phyloP scores from a whole-genome alignment of 495 filamentous ascomycete genomes.

The Stereocaulon alpinum region DNA sequence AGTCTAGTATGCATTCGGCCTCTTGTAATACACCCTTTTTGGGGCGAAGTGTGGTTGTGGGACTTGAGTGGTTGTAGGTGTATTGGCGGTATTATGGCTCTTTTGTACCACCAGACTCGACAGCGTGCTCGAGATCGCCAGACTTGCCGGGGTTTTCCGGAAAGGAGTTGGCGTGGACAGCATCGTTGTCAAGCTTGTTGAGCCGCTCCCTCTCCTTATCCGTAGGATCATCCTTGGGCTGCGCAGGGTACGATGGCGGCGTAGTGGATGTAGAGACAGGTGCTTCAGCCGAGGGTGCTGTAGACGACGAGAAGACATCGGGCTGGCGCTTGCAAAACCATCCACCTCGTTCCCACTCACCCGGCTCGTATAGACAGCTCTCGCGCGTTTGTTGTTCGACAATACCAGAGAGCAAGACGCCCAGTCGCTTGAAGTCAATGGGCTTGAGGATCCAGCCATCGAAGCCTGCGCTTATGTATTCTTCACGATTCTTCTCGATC shows the following conservation, averaged over 20 bases:
- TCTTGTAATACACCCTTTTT: background rate
- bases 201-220: conserved; percentile 20
- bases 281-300: conserved; percentile 15
- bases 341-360: conserved; percentile 63
- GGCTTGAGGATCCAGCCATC: conserved; percentile 84
- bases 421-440: conserved; percentile 60
- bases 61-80: background rate
- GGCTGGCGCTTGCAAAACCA: conserved; percentile 44
- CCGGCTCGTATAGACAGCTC: conserved; percentile 45
- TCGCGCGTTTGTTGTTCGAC: conserved; percentile 36
- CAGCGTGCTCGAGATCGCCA: conserved; percentile 14
- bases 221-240: conserved; percentile 16
- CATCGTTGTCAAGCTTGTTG: conserved; percentile 19
- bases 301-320: conserved; percentile 19
- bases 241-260: conserved; percentile 12
- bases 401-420: conserved; percentile 51
- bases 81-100: background rate
- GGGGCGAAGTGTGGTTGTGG: background rate
- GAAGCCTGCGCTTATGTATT: conserved; percentile 73
- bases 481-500: conserved; percentile 55
- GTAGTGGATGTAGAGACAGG: conserved; percentile 10
- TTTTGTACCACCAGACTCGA: background rate
- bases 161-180: conserved; percentile 17
- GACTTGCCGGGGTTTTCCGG: conserved; percentile 15
- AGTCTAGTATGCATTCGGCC: background rate